phyloP scores from a whole-genome alignment of 345 rosid species.

The Eucalyptus globulus region DNA sequence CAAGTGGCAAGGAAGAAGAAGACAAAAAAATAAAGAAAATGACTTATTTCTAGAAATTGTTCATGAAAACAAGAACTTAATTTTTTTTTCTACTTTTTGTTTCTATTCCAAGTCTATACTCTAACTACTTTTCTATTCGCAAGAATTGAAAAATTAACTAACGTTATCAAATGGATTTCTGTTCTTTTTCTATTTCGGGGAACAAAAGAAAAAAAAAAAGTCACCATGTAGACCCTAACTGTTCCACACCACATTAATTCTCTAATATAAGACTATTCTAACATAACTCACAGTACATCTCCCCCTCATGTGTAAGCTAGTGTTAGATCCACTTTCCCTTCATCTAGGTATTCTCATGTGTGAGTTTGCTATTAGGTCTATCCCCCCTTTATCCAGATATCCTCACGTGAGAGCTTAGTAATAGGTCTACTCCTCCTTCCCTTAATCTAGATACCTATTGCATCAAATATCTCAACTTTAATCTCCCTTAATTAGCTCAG shows the following conservation, averaged over 20 bases:
- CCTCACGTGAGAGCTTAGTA: neutral
- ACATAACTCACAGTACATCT: neutral
- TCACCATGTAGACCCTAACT: no score
- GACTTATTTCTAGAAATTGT: no score
- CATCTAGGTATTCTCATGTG: neutral
- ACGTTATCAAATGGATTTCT: rapidly evolving
- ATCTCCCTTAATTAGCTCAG: neutral
- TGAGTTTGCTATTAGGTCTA: neutral
- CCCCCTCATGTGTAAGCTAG: neutral
- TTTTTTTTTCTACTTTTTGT: no score
- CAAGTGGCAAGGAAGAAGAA: no score
- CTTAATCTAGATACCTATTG: neutral
- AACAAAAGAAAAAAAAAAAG: no score
- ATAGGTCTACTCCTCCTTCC: neutral
- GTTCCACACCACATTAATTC: neutral
- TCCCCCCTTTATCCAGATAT: neutral
- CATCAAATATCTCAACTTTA: neutral
- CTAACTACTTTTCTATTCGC: no score
- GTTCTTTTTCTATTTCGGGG: rapidly evolving
- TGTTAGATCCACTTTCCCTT: neutral
- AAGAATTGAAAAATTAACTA: no score
- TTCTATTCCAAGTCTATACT: no score
- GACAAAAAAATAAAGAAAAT: no score
- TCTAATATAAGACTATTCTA: no score
- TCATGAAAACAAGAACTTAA: no score